A percentile compares a stretch with the other conserved stretches of the same genome.
phyloP scores from a whole-genome alignment of 1,284 basidiomycete genomes.

The Leccinum subfulvum region DNA sequence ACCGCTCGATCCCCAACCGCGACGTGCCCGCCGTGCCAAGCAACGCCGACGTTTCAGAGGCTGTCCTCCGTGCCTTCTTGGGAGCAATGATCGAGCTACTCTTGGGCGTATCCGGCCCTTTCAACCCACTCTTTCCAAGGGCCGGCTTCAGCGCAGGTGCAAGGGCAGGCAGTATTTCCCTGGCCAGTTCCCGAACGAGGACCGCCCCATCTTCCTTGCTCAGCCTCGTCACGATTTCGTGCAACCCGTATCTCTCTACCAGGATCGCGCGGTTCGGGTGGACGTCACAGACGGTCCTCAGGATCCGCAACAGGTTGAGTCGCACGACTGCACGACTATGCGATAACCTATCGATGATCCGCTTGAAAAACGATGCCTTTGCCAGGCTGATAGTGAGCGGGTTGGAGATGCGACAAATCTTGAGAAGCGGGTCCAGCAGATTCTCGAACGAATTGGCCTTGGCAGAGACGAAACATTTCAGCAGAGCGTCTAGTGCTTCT shows the following conservation, averaged over 20 bases:
- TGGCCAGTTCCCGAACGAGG: constrained; percentile 84
- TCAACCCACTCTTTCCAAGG: constrained; percentile 35
- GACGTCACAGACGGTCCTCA: constrained; percentile 84
- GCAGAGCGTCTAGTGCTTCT: constrained; percentile 67
- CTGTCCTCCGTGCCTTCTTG: constrained; percentile 62
- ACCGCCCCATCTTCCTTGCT: constrained; percentile 85
- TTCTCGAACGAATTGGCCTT: constrained; percentile 95
- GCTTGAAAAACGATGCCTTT: constrained; percentile 81
- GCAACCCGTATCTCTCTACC: constrained; percentile 76
- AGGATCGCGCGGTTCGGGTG: constrained; percentile 83
- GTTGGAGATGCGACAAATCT: constrained; percentile 83
- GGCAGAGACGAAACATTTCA: constrained; percentile 83
- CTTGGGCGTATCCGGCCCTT: constrained; percentile 39
- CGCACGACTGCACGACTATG: constrained; percentile 86
- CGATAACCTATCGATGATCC: constrained; percentile 82
- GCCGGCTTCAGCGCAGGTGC: constrained; percentile 63
- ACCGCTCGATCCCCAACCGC: constrained; percentile 27
- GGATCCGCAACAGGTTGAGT: constrained; percentile 84
- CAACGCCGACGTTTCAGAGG: constrained; percentile 60
- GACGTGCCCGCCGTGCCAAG: constrained; percentile 23
- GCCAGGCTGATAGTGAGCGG: constrained; percentile 76
- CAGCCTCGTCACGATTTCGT: constrained; percentile 74
- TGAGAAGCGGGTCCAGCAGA: constrained; percentile 87
- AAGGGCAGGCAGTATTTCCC: constrained; percentile 76
- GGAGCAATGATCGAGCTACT: constrained; percentile 55